phyloP scores from a whole-genome alignment of 306 rosid species.

The Ormosia semicastrata region DNA sequence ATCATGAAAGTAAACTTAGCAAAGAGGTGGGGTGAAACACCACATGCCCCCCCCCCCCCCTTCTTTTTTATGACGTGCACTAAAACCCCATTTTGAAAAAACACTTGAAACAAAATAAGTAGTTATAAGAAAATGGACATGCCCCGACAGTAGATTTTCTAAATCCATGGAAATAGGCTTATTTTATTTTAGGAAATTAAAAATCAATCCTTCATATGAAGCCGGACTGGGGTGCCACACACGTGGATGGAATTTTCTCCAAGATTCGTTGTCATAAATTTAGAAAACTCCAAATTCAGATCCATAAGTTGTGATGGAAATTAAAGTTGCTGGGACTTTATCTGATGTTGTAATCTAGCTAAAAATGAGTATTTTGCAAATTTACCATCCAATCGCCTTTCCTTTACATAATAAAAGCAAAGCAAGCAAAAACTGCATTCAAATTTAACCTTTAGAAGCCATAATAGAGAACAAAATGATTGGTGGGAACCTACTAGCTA shows the following conservation, averaged over 20 bases:
- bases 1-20: too few relatives aligned
- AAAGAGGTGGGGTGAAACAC: too few relatives aligned
- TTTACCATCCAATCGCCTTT: neutral
- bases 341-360: neutral
- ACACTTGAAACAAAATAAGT: too few relatives aligned
- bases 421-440: neutral
- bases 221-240: neutral
- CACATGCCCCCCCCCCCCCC: too few relatives aligned
- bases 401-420: slow-evolving; percentile 7
- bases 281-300: slow-evolving; percentile 28
- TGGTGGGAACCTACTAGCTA: slow-evolving; percentile 29
- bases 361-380: slow-evolving; percentile 21
- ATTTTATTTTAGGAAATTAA: neutral
- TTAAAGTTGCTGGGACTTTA: neutral
- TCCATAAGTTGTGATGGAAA: neutral
- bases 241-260: neutral
- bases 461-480: slow-evolving; percentile 20
- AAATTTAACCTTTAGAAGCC: slow-evolving; percentile 24
- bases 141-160: too few relatives aligned
- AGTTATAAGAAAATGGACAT: too few relatives aligned
- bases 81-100: too few relatives aligned
- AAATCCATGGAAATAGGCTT: neutral
- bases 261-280: neutral
- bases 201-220: neutral
- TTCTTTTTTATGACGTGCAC: too few relatives aligned